Evolutionary conservation across 371 early-diverging fungal species (phyloP).

Genomic region (Entomophthora muscae): DNA sequence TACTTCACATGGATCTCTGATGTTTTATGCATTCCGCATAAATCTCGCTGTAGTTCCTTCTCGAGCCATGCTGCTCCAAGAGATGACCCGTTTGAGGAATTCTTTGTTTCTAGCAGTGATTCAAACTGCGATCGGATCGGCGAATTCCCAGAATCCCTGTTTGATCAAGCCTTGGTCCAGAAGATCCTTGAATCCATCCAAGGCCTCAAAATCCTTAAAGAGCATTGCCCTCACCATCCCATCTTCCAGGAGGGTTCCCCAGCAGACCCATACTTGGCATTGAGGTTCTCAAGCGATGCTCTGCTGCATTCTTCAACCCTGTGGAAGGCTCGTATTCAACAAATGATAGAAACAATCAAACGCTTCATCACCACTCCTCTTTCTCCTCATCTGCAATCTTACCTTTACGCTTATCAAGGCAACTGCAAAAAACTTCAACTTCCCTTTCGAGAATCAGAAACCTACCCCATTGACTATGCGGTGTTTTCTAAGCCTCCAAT

Average conservation of each 20-base stretch:
- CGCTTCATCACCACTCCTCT: too few species aligned
- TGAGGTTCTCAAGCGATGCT: background rate
- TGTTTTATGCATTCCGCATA: background rate
- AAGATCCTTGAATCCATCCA: background rate
- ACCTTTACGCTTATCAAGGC: background rate
- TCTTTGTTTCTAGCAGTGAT: background rate
- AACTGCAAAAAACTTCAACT: background rate
- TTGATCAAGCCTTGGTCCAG: background rate
- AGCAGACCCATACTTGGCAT: background rate
- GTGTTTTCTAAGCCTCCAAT: background rate
- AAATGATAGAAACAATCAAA: too few species aligned
- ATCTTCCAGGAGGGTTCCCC: background rate
- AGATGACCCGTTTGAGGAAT: background rate
- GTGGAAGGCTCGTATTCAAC: too few species aligned
- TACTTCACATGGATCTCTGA: background rate
- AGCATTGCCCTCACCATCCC: background rate
- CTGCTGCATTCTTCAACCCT: too few species aligned
- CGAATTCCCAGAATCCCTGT: background rate
- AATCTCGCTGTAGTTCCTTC: background rate
- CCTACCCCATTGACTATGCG: background rate
- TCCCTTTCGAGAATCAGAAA: background rate
- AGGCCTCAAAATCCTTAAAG: background rate
- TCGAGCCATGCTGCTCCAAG: background rate
- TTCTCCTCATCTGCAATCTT: background rate
- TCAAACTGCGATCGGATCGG: too few species aligned